Conservation (phyloP, 805 yeast species). For the Soucietia sequanensis region DNA sequence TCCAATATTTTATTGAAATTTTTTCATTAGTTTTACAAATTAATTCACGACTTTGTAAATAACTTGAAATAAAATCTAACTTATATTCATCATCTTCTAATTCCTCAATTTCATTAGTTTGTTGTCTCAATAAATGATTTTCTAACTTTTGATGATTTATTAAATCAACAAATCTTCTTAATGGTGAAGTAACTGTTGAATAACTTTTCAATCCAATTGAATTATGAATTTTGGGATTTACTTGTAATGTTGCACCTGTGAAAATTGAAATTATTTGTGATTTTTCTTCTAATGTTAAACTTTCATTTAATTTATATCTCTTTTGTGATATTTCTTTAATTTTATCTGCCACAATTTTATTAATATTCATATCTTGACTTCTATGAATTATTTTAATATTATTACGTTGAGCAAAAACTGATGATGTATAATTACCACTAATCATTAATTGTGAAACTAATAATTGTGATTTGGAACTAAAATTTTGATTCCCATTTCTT, state of each 20-base stretch:
- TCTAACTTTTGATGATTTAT: slow-evolving; percentile 74
- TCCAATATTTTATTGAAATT: slow-evolving; percentile 34
- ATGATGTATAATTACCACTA: slow-evolving; percentile 64
- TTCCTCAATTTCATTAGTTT: not conserved
- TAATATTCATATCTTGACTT: slow-evolving; percentile 30
- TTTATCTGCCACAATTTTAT: slow-evolving; percentile 18
- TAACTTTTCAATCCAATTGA: slow-evolving; percentile 64
- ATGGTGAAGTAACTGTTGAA: slow-evolving; percentile 83
- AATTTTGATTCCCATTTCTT: slow-evolving; percentile 14
- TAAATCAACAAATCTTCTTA: slow-evolving; percentile 79
- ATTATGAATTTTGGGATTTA: slow-evolving; percentile 49
- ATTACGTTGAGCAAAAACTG: slow-evolving; percentile 42
- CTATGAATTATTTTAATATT: slow-evolving; percentile 54
- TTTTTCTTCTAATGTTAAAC: slow-evolving; percentile 38
- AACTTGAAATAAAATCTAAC: slow-evolving; percentile 20
- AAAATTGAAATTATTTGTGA: slow-evolving; percentile 45
- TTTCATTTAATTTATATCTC: slow-evolving; percentile 13
- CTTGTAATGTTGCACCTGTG: slow-evolving; percentile 52
- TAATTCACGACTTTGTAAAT: slow-evolving; percentile 31
- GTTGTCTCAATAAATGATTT: slow-evolving; percentile 10
- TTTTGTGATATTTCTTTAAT: slow-evolving; percentile 19
- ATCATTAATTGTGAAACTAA: slow-evolving; percentile 88
- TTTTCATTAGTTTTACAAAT: slow-evolving; percentile 21
- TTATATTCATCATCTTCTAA: slow-evolving; percentile 2
- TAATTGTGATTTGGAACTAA: slow-evolving; percentile 48